Conservation (phyloP, 2,329 filamentous ascomycete species). For the Sporothrix globosa region DNA sequence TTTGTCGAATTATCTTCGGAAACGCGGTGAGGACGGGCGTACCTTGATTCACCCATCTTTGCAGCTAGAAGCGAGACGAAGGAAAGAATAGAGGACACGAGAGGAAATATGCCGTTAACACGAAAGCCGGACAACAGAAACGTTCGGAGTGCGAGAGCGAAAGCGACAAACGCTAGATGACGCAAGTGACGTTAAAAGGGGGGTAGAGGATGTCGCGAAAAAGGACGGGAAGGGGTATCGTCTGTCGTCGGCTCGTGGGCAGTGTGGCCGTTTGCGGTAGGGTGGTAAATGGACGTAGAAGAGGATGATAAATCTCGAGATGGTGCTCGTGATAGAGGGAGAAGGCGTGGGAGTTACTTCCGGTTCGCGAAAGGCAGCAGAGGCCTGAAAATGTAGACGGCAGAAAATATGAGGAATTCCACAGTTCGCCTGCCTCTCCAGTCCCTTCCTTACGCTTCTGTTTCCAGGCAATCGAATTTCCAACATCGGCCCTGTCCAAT, state of each 20-base stretch:
- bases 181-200: constrained; percentile 22
- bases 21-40: constrained; percentile 10
- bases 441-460: constrained; percentile 3
- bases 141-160: neutral
- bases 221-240: constrained; percentile 4
- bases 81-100: neutral
- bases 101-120: neutral
- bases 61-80: constrained; percentile 18
- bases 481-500: constrained; percentile 31
- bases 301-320: neutral
- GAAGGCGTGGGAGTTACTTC: too few species aligned
- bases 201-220: neutral
- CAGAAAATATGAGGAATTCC: neutral
- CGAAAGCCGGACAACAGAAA: neutral
- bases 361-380: neutral
- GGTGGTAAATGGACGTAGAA: neutral
- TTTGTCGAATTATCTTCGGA: neutral
- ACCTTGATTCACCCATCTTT: constrained; percentile 38
- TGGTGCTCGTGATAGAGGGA: neutral
- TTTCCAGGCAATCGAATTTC: constrained; percentile 27
- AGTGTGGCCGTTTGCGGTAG: neutral
- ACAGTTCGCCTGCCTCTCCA: neutral
- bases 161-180: constrained; percentile 14
- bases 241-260: neutral
- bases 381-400: neutral